Evolutionary conservation across 2,329 filamentous ascomycete genomes (phyloP).

Genomic region (Sporothrix sp.): DNA sequence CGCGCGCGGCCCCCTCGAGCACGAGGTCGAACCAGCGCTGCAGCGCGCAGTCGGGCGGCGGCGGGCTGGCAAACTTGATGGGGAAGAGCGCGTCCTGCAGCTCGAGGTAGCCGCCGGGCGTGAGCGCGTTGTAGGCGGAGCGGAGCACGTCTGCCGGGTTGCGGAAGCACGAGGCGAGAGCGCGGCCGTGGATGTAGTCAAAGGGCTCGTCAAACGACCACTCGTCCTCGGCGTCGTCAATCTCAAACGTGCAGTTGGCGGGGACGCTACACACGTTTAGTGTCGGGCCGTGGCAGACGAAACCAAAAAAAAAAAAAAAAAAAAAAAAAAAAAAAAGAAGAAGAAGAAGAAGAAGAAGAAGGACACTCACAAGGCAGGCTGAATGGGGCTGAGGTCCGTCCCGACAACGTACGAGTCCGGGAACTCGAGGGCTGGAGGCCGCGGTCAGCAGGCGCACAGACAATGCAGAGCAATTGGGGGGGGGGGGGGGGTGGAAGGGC

Average conservation of each 20-base stretch:
- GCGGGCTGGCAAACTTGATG: slow-evolving; percentile 10
- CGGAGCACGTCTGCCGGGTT: slow-evolving; percentile 9
- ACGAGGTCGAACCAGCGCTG: slow-evolving; percentile 17
- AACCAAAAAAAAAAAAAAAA: background rate
- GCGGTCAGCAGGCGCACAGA: background rate
- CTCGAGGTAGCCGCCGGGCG: slow-evolving; percentile 10
- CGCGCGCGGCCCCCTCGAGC: slow-evolving; percentile 12
- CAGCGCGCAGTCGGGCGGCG: slow-evolving; percentile 11
- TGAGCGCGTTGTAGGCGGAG: background rate
- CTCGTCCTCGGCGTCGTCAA: slow-evolving; percentile 15
- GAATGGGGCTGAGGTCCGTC: slow-evolving; percentile 16
- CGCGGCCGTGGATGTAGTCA: slow-evolving; percentile 14
- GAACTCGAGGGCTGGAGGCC: slow-evolving; percentile 10
- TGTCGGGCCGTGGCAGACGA: too few relatives aligned
- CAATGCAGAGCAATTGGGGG: too few relatives aligned
- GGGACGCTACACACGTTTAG: background rate
- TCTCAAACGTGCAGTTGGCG: slow-evolving; percentile 15
- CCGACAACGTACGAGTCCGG: slow-evolving; percentile 11
- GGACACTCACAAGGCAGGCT: slow-evolving; percentile 9
- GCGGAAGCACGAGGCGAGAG: slow-evolving; percentile 12
- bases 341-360: too few relatives aligned
- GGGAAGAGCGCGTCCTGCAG: slow-evolving; percentile 14
- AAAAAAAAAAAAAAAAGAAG: too few relatives aligned
- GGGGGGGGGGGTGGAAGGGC: too few relatives aligned
- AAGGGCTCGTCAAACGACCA: slow-evolving; percentile 11